These are phyloP conservation scores for Pezicula carpinea DNA, from an alignment of 2,329 filamentous ascomycete species.

Conservation along the genomic window DNA sequence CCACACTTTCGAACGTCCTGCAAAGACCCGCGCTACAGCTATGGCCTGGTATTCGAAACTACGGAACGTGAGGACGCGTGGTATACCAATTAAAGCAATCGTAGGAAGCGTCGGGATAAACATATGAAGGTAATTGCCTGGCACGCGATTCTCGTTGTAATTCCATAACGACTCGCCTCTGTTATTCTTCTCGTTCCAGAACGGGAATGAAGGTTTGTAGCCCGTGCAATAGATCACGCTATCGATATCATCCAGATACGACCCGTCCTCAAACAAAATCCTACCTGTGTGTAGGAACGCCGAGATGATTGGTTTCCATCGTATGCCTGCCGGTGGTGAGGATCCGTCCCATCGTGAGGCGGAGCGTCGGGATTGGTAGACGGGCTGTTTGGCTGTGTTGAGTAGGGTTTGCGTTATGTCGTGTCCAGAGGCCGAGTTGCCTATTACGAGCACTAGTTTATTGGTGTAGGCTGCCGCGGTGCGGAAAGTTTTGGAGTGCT, in stretches of 20 bases:
- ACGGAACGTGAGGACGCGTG: constrained; percentile 46
- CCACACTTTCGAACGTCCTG: constrained; percentile 34
- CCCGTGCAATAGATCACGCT: constrained; percentile 81
- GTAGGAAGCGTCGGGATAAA: constrained; percentile 44
- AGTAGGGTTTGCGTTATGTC: constrained; percentile 73
- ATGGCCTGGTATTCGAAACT: constrained; percentile 54
- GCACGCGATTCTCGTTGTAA: constrained; percentile 40
- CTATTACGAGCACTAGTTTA: constrained; percentile 76
- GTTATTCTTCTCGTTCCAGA: constrained; percentile 44
- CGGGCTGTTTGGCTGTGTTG: constrained; percentile 34
- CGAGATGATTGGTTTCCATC: constrained; percentile 49
- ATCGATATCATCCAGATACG: constrained; percentile 62
- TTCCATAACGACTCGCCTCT: constrained; percentile 43
- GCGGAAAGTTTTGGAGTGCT: constrained; percentile 77
- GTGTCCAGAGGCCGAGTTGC: constrained; percentile 77
- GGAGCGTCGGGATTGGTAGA: constrained; percentile 48
- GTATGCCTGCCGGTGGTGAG: constrained; percentile 40
- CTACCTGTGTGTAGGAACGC: constrained; percentile 38
- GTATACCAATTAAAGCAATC: constrained; percentile 47
- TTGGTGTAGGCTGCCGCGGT: constrained; percentile 53
- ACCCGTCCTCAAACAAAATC: constrained; percentile 58
- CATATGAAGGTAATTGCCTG: constrained; percentile 46
- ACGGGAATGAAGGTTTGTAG: constrained; percentile 79
- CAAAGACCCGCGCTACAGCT: constrained; percentile 44
- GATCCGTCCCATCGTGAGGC: constrained; percentile 46